Base-by-base conservation (phyloP, 2,329 filamentous ascomycete genomes). In the Pestalotiopsis fici region DNA sequence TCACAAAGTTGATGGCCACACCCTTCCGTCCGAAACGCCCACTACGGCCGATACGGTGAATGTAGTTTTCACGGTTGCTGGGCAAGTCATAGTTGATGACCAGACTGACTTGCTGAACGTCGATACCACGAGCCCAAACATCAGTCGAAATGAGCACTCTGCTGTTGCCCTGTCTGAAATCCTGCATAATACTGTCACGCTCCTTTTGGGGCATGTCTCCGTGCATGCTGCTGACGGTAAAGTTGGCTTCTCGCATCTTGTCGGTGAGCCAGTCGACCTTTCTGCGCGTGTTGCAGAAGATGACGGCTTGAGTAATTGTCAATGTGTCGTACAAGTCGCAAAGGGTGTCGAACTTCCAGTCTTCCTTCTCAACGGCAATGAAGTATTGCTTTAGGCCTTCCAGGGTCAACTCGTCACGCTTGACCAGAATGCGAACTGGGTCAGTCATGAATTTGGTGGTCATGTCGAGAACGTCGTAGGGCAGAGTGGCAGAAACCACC, bases 361-460 rank as follows among this genome's bases (percentile, higher is more conserved):
- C 96, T 81, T 99, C 96, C 85, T 98, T 98, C 82, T 99, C 96
- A 23, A 98, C 96, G 1, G 96, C 96, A 75, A 99, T 98, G 79
- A 98, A 99, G 86, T 98, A 99, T 81, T 99, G 96, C 85, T 98
- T 98, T 64, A 99, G 87, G 67, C 96, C 96, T 83, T 98, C 96
- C 63, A 99, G 89, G 2, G 96, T 99, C 85, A 99, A 84, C 80
- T 99, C 96, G 81, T 98, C 96, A 91, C 95, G 95, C 90, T 98
- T 98, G 80, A 98, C 95, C 28, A 98, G 88, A 77, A 98, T 97
- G 72, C 95, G 92, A 59, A 98, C 95, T 0, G 95, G 95, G 76
- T 98, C 95, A 28, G 94, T 97, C 96, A 99, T 99, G 87, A 99
- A 99, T 82, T 98, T 98, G 73, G 95, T 98, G 37, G 96, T 99